phyloP scores from a whole-genome alignment of 345 rosid genomes.

The Linum tenue region DNA sequence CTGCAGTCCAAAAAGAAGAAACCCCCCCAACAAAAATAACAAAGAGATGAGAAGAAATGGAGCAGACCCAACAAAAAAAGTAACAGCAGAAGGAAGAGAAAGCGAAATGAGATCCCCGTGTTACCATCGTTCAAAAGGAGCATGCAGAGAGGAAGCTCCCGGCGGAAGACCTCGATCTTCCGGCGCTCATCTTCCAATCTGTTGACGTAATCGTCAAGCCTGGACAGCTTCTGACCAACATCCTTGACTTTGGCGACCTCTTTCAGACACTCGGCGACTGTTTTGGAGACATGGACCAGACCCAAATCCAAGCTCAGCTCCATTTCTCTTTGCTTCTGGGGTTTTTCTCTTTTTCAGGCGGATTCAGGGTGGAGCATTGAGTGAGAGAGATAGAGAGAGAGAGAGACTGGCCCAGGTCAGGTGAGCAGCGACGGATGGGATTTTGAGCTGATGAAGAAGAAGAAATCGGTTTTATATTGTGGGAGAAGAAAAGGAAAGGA shows the following conservation, averaged over 20 bases:
- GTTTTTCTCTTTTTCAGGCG: not conserved
- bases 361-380: constrained; percentile 12
- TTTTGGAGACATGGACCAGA: constrained; percentile 36
- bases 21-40: constrained; percentile 1
- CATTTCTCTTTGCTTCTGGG: constrained; percentile 24
- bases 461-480: constrained; percentile 8
- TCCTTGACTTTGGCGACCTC: constrained; percentile 37
- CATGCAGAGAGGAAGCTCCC: constrained; percentile 76
- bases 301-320: constrained; percentile 57
- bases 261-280: constrained; percentile 35
- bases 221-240: constrained; percentile 28
- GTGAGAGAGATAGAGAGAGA: too few relatives aligned
- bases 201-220: constrained; percentile 37
- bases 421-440: too few relatives aligned
- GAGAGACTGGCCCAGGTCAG: not conserved
- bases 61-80: not conserved
- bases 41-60: not conserved
- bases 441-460: constrained; percentile 1
- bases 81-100: not conserved
- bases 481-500: not conserved
- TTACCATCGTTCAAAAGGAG: constrained; percentile 58
- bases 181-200: constrained; percentile 57
- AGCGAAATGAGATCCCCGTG: not conserved
- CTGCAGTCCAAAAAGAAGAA: constrained; percentile 25
- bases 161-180: constrained; percentile 64